These are phyloP conservation scores for Prunus kanzakura DNA, from an alignment of 306 rosid species.

Conservation along the genomic window DNA sequence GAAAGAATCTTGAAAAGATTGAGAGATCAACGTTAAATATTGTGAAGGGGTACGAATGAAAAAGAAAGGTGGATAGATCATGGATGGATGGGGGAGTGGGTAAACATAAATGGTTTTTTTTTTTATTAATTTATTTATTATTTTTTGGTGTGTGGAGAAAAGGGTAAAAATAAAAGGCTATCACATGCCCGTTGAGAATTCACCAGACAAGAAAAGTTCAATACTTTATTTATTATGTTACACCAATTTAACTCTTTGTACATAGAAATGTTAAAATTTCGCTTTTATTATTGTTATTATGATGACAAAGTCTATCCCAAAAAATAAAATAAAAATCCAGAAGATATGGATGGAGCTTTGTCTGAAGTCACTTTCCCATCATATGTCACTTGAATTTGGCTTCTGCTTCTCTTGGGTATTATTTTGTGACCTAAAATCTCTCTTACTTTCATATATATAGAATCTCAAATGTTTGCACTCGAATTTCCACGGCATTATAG, in stretches of 20 bases:
- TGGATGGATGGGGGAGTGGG: not conserved
- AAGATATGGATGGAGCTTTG: conserved; percentile 17
- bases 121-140: too few relatives aligned
- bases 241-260: not conserved
- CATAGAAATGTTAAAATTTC: conserved; percentile 5
- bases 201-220: not conserved
- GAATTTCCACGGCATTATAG: rapidly evolving
- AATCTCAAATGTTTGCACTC: not conserved
- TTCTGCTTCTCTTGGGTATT: not conserved
- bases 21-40: conserved; percentile 14
- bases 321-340: conserved; percentile 4
- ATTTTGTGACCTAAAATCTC: not conserved
- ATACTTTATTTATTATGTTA: not conserved
- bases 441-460: not conserved
- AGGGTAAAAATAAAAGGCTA: too few relatives aligned
- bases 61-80: not conserved
- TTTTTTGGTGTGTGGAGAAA: too few relatives aligned
- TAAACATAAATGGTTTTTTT: not conserved
- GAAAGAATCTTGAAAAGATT: conserved; percentile 30
- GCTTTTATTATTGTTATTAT: conserved; percentile 3
- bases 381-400: conserved; percentile 10
- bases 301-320: conserved; percentile 14
- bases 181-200: not conserved
- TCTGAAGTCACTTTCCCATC: conserved; percentile 22
- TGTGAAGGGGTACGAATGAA: conserved; percentile 5